Percentiles rank a stretch among this genome's conserved stretches.
Conservation (phyloP, 1,284 basidiomycete genomes). For the Apiotrichum porosum region DNA sequence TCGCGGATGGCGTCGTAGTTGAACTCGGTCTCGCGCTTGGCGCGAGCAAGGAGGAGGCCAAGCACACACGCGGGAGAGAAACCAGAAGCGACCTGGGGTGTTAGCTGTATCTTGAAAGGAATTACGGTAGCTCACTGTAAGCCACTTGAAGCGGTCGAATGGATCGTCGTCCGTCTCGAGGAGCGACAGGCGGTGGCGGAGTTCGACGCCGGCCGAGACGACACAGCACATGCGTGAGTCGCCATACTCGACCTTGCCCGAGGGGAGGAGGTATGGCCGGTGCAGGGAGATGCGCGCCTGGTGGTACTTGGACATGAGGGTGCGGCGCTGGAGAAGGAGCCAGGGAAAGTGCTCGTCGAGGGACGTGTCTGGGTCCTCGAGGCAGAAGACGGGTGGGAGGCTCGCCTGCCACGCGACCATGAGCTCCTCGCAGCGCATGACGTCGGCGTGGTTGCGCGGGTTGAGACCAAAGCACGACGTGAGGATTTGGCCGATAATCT, state of each 20-base stretch:
- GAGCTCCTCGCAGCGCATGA: slow-evolving; percentile 25
- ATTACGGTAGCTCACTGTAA: slow-evolving; percentile 20
- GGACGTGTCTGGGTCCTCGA: slow-evolving; percentile 22
- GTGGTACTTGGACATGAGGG: slow-evolving; percentile 30
- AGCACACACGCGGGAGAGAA: slow-evolving; percentile 28
- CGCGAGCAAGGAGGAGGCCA: slow-evolving; percentile 23
- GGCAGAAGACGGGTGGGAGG: slow-evolving; percentile 29
- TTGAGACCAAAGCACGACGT: slow-evolving; percentile 28
- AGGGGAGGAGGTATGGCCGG: slow-evolving; percentile 28
- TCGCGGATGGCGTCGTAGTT: slow-evolving; percentile 15
- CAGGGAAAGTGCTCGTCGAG: slow-evolving; percentile 22
- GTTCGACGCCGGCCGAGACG: slow-evolving; percentile 20
- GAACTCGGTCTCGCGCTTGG: slow-evolving; percentile 12
- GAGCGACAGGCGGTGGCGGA: slow-evolving; percentile 20
- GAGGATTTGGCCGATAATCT: slow-evolving; percentile 29
- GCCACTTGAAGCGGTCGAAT: slow-evolving; percentile 36
- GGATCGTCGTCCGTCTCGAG: slow-evolving; percentile 20
- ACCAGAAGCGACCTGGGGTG: slow-evolving; percentile 25
- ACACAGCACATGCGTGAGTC: slow-evolving; percentile 23
- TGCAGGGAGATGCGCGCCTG: slow-evolving; percentile 31
- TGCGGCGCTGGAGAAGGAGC: slow-evolving; percentile 28
- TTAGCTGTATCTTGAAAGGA: background rate
- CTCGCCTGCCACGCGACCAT: slow-evolving; percentile 20
- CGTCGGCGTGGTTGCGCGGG: slow-evolving; percentile 21
- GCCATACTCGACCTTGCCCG: slow-evolving; percentile 9